These are phyloP conservation scores for Leptomonas pyrrhocoris DNA, from an alignment of 208 protist species.

Conservation along the genomic window DNA sequence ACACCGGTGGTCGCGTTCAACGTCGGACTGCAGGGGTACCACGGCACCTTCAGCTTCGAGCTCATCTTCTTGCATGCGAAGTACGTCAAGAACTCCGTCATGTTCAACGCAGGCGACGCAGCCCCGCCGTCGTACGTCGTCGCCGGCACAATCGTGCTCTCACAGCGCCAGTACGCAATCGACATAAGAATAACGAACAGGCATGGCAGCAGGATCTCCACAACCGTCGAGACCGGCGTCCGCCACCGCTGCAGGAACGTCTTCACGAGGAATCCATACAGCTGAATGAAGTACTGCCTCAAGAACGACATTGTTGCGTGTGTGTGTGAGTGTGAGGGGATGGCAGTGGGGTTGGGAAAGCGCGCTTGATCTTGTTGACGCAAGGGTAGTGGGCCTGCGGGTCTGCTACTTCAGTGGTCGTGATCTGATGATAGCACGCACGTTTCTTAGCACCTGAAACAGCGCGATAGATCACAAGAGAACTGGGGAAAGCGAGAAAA, in stretches of 20 bases:
- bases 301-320: slow-evolving; percentile 21
- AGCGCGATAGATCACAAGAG: too few species aligned
- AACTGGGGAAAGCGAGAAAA: neutral
- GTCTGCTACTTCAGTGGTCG: neutral
- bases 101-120: slow-evolving; percentile 18
- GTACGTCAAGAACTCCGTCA: slow-evolving; percentile 22
- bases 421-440: neutral
- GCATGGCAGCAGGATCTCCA: slow-evolving; percentile 72
- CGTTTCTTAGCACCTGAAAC: too few species aligned
- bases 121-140: slow-evolving; percentile 31
- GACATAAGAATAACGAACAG: slow-evolving; percentile 62
- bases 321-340: neutral
- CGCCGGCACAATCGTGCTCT: slow-evolving; percentile 25
- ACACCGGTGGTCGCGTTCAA: neutral
- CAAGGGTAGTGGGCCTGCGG: neutral
- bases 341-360: too few species aligned
- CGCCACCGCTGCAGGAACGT: slow-evolving; percentile 58
- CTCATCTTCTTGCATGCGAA: slow-evolving; percentile 25
- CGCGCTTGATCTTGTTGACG: too few species aligned
- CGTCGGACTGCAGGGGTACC: slow-evolving; percentile 28
- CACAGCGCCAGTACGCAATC: slow-evolving; percentile 62
- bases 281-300: slow-evolving; percentile 55
- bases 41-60: slow-evolving; percentile 22
- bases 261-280: slow-evolving; percentile 75
- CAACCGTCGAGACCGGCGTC: slow-evolving; percentile 47